Percentiles rank a stretch among this genome's conserved stretches.
Evolutionary conservation across 73 alveolate species (phyloP).

Genomic region (Paramecium sexaurelia): DNA sequence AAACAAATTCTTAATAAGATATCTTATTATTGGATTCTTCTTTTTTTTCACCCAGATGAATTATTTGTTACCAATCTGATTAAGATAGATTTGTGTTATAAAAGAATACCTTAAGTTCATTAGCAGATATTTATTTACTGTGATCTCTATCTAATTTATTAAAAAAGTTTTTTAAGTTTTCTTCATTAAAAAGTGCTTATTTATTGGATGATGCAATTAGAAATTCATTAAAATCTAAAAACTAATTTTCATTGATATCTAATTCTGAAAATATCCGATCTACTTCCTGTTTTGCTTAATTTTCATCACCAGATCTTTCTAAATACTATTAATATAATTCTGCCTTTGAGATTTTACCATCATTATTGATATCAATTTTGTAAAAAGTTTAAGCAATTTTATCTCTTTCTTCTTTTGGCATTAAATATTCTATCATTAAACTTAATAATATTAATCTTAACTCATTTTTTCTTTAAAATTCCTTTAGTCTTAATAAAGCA

Average conservation of each 20-base stretch:
- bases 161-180: background rate
- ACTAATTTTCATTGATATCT: background rate
- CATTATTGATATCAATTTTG: background rate
- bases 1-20: background rate
- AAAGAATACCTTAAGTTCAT: background rate
- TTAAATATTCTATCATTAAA: background rate
- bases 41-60: background rate
- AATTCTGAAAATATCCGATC: background rate
- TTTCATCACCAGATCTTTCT: background rate
- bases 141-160: constrained; percentile 30
- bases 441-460: background rate
- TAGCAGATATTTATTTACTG: constrained; percentile 2
- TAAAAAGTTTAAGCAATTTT: background rate
- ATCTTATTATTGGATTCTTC: background rate
- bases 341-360: background rate
- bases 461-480: constrained; percentile 3
- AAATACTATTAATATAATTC: background rate
- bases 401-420: constrained; percentile 22
- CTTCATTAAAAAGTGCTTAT: background rate
- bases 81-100: background rate
- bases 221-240: constrained; percentile 15
- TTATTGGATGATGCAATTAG: background rate
- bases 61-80: background rate
- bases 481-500: background rate
- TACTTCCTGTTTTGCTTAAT: background rate